These are phyloP conservation scores for Reutealis trisperma DNA, from an alignment of 345 rosid genomes.

Conservation along the genomic window DNA sequence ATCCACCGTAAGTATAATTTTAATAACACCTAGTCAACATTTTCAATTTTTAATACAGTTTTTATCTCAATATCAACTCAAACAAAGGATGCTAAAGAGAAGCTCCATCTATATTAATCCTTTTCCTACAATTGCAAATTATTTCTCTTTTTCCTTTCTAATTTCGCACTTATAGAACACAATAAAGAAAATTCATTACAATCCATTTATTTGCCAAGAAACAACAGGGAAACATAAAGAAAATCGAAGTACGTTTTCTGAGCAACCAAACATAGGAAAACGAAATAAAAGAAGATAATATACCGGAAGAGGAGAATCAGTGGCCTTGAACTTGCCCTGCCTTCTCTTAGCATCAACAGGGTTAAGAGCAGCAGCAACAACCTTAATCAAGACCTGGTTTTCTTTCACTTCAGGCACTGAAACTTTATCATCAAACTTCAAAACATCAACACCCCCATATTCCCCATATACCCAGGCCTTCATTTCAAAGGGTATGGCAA, in stretches of 20 bases:
- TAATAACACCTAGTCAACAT: too few species aligned
- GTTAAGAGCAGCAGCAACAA: slow-evolving; percentile 84
- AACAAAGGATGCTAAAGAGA: too few species aligned
- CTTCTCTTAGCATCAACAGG: slow-evolving; percentile 87
- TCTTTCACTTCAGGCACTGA: slow-evolving; percentile 74
- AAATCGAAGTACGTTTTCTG: neutral
- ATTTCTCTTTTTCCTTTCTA: too few species aligned
- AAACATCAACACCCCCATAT: slow-evolving; percentile 80
- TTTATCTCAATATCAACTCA: too few species aligned
- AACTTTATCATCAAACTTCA: slow-evolving; percentile 70
- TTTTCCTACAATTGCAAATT: too few species aligned
- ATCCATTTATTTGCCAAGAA: neutral
- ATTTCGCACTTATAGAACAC: too few species aligned
- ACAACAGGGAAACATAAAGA: neutral
- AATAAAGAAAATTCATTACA: neutral
- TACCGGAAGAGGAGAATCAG: slow-evolving; percentile 93
- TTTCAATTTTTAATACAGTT: too few species aligned
- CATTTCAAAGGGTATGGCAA: slow-evolving; percentile 63
- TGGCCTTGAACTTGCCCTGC: slow-evolving; percentile 93
- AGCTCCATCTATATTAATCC: too few species aligned
- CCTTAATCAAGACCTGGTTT: slow-evolving; percentile 85
- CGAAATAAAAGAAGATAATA: neutral
- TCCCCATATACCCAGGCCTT: slow-evolving; percentile 83
- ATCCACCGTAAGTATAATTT: too few species aligned
- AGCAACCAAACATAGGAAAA: neutral